phyloP scores from a whole-genome alignment of 768 basidiomycete species.

The Suillus subaureus region DNA sequence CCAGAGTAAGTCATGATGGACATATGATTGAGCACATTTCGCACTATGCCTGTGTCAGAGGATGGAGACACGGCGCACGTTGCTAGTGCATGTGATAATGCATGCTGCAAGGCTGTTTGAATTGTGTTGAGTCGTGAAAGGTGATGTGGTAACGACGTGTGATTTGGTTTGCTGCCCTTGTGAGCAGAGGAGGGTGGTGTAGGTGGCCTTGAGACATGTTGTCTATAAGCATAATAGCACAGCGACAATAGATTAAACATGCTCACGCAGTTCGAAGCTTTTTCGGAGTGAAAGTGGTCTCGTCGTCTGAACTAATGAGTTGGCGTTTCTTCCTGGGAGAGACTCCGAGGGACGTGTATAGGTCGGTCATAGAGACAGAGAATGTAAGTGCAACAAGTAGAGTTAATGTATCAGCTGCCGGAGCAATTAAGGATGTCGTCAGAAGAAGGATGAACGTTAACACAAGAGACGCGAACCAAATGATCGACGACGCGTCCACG shows the following conservation, averaged over 20 bases:
- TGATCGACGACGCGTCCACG: constrained; percentile 36
- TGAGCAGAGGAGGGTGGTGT: constrained; percentile 59
- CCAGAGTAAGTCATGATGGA: constrained; percentile 72
- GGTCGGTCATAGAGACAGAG: constrained; percentile 49
- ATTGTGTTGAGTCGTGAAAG: constrained; percentile 63
- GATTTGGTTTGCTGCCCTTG: constrained; percentile 26
- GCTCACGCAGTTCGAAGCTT: constrained; percentile 57
- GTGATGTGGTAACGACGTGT: constrained; percentile 51
- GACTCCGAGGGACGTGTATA: constrained; percentile 62
- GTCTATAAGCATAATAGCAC: constrained; percentile 7
- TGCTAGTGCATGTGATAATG: constrained; percentile 83
- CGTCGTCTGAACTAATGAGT: constrained; percentile 51
- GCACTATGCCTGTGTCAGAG: constrained; percentile 72
- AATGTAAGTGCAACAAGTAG: constrained; percentile 14
- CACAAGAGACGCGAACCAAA: constrained; percentile 12
- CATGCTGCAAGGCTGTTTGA: constrained; percentile 76
- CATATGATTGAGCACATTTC: constrained; percentile 78
- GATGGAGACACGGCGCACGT: constrained; percentile 79
- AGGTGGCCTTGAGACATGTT: constrained; percentile 44
- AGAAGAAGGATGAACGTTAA: constrained; percentile 21
- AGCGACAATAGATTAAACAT: constrained; percentile 23
- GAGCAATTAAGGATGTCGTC: constrained; percentile 14
- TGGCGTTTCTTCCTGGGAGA: constrained; percentile 74
- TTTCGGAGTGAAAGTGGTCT: constrained; percentile 65
- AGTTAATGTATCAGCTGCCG: constrained; percentile 14